Evolutionary conservation across 768 basidiomycete genomes (phyloP), one percentile per base, ranked within the genome.

Genomic region (Suillus brevipes): DNA sequence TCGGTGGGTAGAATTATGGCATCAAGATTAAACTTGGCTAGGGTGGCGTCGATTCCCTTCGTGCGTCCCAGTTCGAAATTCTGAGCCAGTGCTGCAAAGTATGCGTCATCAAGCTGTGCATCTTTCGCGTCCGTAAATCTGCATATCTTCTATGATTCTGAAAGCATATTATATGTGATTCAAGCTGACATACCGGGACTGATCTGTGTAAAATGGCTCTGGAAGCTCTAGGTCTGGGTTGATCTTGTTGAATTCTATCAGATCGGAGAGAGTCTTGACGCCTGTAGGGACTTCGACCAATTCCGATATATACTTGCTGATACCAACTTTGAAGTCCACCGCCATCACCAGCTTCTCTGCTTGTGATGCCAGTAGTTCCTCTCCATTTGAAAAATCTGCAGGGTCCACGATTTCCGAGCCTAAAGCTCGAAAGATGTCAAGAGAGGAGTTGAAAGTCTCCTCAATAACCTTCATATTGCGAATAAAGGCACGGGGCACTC

Each of bases 381-480:
- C n/a, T 23, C 45, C 12, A 23, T 47, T 23, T 0, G 86, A 84
- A n/a, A 88, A 72, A 67, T 87, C 84, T 2, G 86, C 85, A 4
- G 86, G 85, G 68, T 89, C 87, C 4, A 88, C 78, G 10, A 61
- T 57, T 40, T 82, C 77, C 10, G 82, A 82, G 18, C 83, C 84
- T 5, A 83, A 74, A 2, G 66, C 65, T 3, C 75, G 71, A 36
- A 84, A 71, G 14, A 75, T 71, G 45, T 76, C 75, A 28, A 85
- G 66, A 3, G 80, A 77, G 5, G 71, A 73, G 50, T 80, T 72
- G 70, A 84, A 84, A 37, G 76, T 79, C 2, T 76, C 66, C 6
- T 74, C 61, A 37, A 77, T 69, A 13, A 62, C 69, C 63, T 60
- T 63, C 20, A 63, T 68, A 38, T 73, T 68, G 8, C 69, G 55